These are phyloP conservation scores for Ascocoryne sarcoides DNA, from an alignment of 2,329 filamentous ascomycete genomes.

Conservation along the genomic window DNA sequence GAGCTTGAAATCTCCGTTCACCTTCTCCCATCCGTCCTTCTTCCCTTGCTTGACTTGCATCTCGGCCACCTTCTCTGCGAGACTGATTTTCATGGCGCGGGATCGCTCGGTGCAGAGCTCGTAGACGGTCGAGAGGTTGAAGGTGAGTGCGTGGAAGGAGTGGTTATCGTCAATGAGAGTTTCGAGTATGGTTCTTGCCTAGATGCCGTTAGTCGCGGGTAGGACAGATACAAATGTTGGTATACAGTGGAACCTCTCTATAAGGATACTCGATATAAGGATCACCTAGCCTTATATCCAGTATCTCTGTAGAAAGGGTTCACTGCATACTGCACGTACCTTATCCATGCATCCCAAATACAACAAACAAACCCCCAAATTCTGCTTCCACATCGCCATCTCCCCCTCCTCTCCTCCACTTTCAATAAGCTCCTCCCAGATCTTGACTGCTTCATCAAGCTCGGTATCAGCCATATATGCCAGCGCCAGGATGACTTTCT, in stretches of 20 bases:
- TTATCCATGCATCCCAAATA: constrained; percentile 72
- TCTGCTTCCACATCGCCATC: constrained; percentile 69
- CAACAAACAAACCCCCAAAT: constrained; percentile 73
- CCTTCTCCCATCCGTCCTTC: constrained; percentile 24
- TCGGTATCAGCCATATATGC: constrained; percentile 71
- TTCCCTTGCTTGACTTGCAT: constrained; percentile 7
- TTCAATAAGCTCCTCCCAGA: constrained; percentile 48
- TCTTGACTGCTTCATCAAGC: constrained; percentile 52
- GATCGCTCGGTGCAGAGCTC: constrained; percentile 80
- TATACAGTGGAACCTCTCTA: no score
- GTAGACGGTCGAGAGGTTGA: constrained; percentile 86
- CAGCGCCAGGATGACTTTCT: constrained; percentile 54
- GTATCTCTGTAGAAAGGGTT: no score
- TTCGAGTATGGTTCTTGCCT: constrained; percentile 62
- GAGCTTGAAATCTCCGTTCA: constrained; percentile 29
- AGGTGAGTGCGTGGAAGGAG: constrained; percentile 71
- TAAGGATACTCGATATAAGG: no score
- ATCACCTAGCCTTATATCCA: no score
- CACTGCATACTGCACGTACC: no score
- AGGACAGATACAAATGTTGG: background rate
- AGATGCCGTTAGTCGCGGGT: constrained; percentile 2
- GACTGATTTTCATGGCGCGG: constrained; percentile 55
- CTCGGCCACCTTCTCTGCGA: constrained; percentile 61
- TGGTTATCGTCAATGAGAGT: constrained; percentile 43
- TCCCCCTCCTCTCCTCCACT: constrained; percentile 25